A percentile compares a stretch with the other conserved stretches of the same genome.
Conservation (phyloP, 1,284 basidiomycete species). For the Vanrija humicola region DNA sequence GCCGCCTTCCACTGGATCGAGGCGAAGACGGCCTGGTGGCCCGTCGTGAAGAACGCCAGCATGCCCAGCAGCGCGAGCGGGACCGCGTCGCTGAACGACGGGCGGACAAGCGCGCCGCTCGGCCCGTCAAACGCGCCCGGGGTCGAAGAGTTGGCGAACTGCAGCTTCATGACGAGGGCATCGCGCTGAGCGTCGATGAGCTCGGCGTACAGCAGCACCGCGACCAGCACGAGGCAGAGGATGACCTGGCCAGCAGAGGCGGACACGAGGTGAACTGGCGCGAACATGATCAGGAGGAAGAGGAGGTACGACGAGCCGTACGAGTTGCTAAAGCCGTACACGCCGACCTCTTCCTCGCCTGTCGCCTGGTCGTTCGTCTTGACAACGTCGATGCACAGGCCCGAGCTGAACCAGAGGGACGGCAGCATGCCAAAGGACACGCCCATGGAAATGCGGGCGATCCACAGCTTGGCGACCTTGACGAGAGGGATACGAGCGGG, state of each 20-base stretch:
- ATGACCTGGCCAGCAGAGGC: constrained; percentile 80
- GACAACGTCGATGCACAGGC: constrained; percentile 66
- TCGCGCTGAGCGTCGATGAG: constrained; percentile 74
- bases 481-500: constrained; percentile 47
- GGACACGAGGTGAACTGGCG: constrained; percentile 61
- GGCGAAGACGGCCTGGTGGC: constrained; percentile 84
- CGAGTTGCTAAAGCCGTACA: constrained; percentile 85
- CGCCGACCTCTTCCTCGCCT: constrained; percentile 56
- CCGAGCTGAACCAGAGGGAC: constrained; percentile 64
- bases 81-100: constrained; percentile 64
- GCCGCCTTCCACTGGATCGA: constrained; percentile 95
- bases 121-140: constrained; percentile 49
- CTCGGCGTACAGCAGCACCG: constrained; percentile 69
- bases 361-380: constrained; percentile 39
- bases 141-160: constrained; percentile 24
- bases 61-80: constrained; percentile 71
- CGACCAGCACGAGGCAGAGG: constrained; percentile 61
- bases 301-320: constrained; percentile 83
- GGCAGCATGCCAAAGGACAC: constrained; percentile 57
- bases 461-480: constrained; percentile 57
- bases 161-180: constrained; percentile 54
- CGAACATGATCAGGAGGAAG: constrained; percentile 67
- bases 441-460: constrained; percentile 60
- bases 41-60: constrained; percentile 78
- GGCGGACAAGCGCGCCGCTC: constrained; percentile 49